These are phyloP conservation scores for Vitis rupestris DNA, from an alignment of 164 flowering plant genomes.

Conservation along the genomic window DNA sequence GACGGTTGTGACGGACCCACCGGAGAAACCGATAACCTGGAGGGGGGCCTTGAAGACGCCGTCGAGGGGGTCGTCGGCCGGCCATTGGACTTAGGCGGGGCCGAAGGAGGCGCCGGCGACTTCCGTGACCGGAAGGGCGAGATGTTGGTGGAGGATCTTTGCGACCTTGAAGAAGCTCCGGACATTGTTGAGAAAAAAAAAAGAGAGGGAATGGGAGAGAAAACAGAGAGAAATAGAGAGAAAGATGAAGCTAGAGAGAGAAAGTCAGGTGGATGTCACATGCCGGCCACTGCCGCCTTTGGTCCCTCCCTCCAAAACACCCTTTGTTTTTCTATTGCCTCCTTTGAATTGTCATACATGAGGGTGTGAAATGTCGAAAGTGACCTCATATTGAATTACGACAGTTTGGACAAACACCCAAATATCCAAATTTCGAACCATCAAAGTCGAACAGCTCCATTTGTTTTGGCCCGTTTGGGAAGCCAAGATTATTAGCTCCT, in stretches of 20 bases:
- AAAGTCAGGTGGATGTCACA: slow-evolving; percentile 11
- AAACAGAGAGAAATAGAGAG: slow-evolving; percentile 4
- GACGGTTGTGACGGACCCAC: slow-evolving; percentile 15
- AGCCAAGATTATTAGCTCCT: too few relatives aligned
- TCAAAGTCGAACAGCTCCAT: too few relatives aligned
- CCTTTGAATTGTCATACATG: too few relatives aligned
- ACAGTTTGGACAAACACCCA: too few relatives aligned
- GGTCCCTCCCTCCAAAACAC: too few relatives aligned
- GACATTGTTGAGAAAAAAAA: slow-evolving; percentile 15
- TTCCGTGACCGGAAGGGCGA: slow-evolving; percentile 67
- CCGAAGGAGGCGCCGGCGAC: slow-evolving; percentile 26
- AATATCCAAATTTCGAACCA: too few relatives aligned
- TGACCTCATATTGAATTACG: too few relatives aligned
- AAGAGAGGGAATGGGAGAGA: slow-evolving; percentile 3
- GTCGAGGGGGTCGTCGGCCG: slow-evolving; percentile 38
- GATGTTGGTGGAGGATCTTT: slow-evolving; percentile 37
- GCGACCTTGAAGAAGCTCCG: slow-evolving; percentile 30
- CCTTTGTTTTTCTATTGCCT: too few relatives aligned
- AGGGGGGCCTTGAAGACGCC: slow-evolving; percentile 1
- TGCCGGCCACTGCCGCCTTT: slow-evolving; percentile 19
- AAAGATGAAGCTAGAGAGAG: slow-evolving; percentile 1
- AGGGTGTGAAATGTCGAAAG: too few relatives aligned
- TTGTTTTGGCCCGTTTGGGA: too few relatives aligned
- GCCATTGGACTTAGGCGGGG: slow-evolving; percentile 6
- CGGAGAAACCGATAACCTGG: slow-evolving; percentile 15